phyloP scores from a whole-genome alignment of 179 eudicot species.

The Monotropa hypopitys region DNA sequence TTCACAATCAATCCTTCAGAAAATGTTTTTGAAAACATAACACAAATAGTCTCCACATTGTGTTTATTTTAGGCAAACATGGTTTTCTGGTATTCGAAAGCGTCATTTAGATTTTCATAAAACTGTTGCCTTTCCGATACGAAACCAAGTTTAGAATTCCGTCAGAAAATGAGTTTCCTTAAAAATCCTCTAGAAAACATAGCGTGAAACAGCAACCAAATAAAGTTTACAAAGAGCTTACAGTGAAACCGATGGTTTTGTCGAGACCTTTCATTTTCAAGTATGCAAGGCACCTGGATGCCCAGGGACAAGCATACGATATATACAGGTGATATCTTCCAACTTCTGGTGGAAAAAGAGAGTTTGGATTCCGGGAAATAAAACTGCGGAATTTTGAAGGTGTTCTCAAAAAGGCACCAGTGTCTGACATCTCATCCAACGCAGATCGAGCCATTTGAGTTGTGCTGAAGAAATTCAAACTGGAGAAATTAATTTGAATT shows the following conservation, averaged over 20 bases:
- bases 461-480: slow-evolving; percentile 11
- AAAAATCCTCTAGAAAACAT: background rate
- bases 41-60: background rate
- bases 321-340: slow-evolving; percentile 94
- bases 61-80: background rate
- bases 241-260: slow-evolving; percentile 60
- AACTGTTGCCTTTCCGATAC: too few species aligned
- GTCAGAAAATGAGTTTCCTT: too few species aligned
- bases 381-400: slow-evolving; percentile 58
- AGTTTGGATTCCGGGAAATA: slow-evolving; percentile 59
- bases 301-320: slow-evolving; percentile 98
- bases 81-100: too few species aligned
- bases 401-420: slow-evolving; percentile 69
- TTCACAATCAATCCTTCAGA: background rate
- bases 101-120: too few species aligned
- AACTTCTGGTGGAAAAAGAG: slow-evolving; percentile 52
- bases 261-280: slow-evolving; percentile 81
- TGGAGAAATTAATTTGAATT: background rate
- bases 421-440: slow-evolving; percentile 44
- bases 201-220: background rate
- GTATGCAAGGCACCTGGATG: slow-evolving; percentile 60
- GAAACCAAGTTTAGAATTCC: too few species aligned
- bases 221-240: slow-evolving; percentile 11
- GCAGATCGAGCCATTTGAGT: slow-evolving; percentile 54
- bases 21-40: background rate